phyloP scores from a whole-genome alignment of 2,329 filamentous ascomycete species.

The Penicillium brevicompactum region DNA sequence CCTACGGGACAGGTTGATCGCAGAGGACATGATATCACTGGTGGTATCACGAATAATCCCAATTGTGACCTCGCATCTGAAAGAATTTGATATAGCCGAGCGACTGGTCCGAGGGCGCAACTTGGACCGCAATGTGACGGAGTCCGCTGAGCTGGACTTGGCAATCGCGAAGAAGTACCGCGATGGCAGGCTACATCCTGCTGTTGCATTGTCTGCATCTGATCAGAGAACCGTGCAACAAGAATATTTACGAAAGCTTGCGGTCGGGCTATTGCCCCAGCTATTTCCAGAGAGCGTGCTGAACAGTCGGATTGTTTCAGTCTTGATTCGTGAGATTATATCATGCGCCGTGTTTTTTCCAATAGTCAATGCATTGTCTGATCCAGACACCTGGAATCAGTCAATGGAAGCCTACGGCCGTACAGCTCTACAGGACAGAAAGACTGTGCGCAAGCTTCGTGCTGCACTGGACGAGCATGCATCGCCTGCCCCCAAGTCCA shows the following conservation, averaged over 20 bases:
- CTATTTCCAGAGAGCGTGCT: slow-evolving; percentile 74
- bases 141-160: slow-evolving; percentile 92
- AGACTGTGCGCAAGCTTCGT: slow-evolving; percentile 87
- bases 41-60: slow-evolving; percentile 82
- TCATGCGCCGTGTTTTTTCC: slow-evolving; percentile 87
- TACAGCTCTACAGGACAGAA: slow-evolving; percentile 88
- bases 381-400: slow-evolving; percentile 98
- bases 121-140: slow-evolving; percentile 85
- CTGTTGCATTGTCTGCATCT: slow-evolving; percentile 78
- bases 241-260: slow-evolving; percentile 78
- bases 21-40: slow-evolving; percentile 81
- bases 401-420: slow-evolving; percentile 86
- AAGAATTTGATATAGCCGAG: slow-evolving; percentile 89
- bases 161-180: slow-evolving; percentile 94
- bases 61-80: slow-evolving; percentile 83
- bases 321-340: slow-evolving; percentile 85
- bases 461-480: slow-evolving; percentile 94
- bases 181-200: slow-evolving; percentile 84
- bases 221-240: slow-evolving; percentile 86
- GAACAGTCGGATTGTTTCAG: slow-evolving; percentile 77
- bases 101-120: slow-evolving; percentile 82
- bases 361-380: slow-evolving; percentile 75
- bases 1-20: slow-evolving; percentile 70
- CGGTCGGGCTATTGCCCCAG: slow-evolving; percentile 70
- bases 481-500: slow-evolving; percentile 70